These are phyloP conservation scores for Tulasnella sp. DNA, from an alignment of 768 basidiomycete genomes.

Conservation along the genomic window DNA sequence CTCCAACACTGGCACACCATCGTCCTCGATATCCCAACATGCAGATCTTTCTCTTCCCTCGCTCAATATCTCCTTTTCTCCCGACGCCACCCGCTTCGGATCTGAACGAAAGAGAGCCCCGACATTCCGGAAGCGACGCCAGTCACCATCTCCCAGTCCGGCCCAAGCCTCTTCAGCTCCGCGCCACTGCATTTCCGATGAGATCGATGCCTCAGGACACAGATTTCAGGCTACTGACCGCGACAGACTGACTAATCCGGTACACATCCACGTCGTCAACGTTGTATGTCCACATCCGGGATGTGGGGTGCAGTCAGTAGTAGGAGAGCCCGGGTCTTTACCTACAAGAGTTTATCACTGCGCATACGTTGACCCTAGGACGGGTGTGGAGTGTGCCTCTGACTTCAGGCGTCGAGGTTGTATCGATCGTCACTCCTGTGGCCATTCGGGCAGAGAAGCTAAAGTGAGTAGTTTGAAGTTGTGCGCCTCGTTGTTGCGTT, in stretches of 20 bases:
- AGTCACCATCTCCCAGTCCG: too few species aligned
- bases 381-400: not conserved
- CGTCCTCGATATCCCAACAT: too few species aligned
- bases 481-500: too few species aligned
- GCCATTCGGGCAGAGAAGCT: constrained; percentile 11
- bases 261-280: constrained; percentile 6
- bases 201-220: too few species aligned
- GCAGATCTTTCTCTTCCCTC: too few species aligned
- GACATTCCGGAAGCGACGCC: too few species aligned
- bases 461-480: constrained; percentile 3
- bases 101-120: too few species aligned
- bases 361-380: constrained; percentile 3
- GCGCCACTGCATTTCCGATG: not conserved
- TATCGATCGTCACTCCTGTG: constrained; percentile 3
- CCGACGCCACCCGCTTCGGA: too few species aligned
- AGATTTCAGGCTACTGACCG: not conserved
- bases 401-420: constrained; percentile 13
- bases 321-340: not conserved
- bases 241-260: not conserved
- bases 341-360: not conserved
- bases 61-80: too few species aligned
- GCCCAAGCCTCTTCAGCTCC: too few species aligned
- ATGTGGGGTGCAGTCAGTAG: not conserved
- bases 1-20: too few species aligned
- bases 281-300: constrained; percentile 3